phyloP scores from a whole-genome alignment of 176 grass and related monocot genomes.

The Phyllostachys edulis region DNA sequence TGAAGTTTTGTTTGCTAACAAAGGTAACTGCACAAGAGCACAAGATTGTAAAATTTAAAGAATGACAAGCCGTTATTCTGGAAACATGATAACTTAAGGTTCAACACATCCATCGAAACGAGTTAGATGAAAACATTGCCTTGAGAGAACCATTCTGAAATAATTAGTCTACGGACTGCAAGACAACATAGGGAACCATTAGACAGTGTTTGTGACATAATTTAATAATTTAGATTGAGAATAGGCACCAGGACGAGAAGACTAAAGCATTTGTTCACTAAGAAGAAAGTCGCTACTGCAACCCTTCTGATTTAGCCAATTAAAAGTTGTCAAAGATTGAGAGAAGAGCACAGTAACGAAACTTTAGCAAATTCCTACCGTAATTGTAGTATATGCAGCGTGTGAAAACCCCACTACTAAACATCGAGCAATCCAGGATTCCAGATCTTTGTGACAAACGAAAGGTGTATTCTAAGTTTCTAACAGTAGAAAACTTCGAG shows the following conservation, averaged over 20 bases:
- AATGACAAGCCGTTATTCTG: neutral
- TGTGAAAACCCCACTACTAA: neutral
- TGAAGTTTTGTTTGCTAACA: no score
- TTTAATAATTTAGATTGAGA: slow-evolving; percentile 6
- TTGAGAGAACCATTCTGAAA: neutral
- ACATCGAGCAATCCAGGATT: neutral
- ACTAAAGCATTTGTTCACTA: neutral
- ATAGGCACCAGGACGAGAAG: neutral
- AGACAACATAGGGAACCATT: neutral
- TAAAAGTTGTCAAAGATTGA: neutral
- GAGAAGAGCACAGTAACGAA: neutral
- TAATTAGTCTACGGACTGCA: neutral
- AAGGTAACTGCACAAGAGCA: no score
- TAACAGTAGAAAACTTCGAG: no score
- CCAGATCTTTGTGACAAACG: no score
- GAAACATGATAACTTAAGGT: neutral
- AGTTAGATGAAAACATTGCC: no score
- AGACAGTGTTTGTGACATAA: neutral
- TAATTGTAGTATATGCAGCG: neutral
- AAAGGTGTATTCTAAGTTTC: no score
- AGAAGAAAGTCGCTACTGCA: slow-evolving; percentile 14
- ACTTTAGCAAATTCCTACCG: neutral
- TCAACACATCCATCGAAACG: neutral
- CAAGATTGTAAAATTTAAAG: no score
- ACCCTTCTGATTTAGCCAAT: slow-evolving; percentile 14